phyloP scores from a whole-genome alignment of 2,329 filamentous ascomycete genomes.

The Curvularia sp. region DNA sequence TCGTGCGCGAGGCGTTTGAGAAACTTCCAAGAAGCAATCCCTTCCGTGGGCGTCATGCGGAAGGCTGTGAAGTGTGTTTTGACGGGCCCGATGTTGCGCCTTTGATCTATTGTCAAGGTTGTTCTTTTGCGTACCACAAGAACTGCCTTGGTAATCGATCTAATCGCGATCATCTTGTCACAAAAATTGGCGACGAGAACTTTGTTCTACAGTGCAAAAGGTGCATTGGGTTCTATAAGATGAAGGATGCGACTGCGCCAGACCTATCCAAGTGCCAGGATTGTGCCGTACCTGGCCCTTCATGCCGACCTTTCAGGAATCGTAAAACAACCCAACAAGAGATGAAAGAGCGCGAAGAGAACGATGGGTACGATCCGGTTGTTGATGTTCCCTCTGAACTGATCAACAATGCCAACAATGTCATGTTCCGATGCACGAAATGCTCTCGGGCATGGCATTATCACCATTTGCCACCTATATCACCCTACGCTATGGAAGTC shows the following conservation, averaged over 20 bases:
- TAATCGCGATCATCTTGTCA: slow-evolving; percentile 83
- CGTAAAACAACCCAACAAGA: slow-evolving; percentile 80
- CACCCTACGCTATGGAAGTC: slow-evolving; percentile 53
- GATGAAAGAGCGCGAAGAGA: slow-evolving; percentile 80
- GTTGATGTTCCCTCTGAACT: slow-evolving; percentile 66
- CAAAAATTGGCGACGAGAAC: slow-evolving; percentile 76
- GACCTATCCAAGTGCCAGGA: slow-evolving; percentile 73
- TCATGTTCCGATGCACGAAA: slow-evolving; percentile 81
- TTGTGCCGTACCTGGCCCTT: slow-evolving; percentile 69
- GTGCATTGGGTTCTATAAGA: slow-evolving; percentile 73
- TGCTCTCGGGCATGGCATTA: slow-evolving; percentile 85
- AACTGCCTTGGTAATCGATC: slow-evolving; percentile 77
- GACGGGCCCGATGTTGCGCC: slow-evolving; percentile 67
- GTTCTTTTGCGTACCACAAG: slow-evolving; percentile 82
- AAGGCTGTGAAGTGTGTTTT: slow-evolving; percentile 76
- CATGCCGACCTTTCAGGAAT: slow-evolving; percentile 77
- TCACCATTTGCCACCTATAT: slow-evolving; percentile 73
- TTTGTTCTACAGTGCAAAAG: slow-evolving; percentile 91
- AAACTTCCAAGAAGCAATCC: slow-evolving; percentile 65
- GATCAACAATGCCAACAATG: slow-evolving; percentile 75
- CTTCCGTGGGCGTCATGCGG: slow-evolving; percentile 74
- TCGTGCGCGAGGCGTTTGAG: slow-evolving; percentile 75
- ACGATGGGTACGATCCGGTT: slow-evolving; percentile 79
- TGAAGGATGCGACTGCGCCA: slow-evolving; percentile 74
- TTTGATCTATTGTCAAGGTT: slow-evolving; percentile 90